Base-by-base conservation (phyloP, 2,329 filamentous ascomycete species). In the Capronia epimyces region DNA sequence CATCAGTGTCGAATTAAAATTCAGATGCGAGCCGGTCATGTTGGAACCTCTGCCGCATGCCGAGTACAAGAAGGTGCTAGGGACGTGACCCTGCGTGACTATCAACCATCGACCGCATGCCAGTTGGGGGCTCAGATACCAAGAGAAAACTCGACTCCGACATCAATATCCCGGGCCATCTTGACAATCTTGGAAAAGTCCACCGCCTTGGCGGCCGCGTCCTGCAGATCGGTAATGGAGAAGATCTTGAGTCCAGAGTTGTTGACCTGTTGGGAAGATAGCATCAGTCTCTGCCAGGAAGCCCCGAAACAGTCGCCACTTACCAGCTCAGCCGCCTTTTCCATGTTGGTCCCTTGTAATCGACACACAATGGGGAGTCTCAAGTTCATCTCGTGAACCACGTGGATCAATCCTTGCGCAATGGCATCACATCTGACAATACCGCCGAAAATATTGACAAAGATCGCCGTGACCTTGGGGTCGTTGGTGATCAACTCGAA, bases 381-480 rank as follows among this genome's bases (percentile, higher is more conserved):
- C 66, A 98, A 82, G 78, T 95, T 90, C 80, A 98, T 90, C 66
- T 83, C 83, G 77, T 95, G 81, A 57, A 93, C 93, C 51, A 95
- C 95, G 70, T 88, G 85, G 77, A 98, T 95, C 64, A 98, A 80
- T 67, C 93, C 93, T 73, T 90, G 86, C 62, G 93, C 93, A 69
- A 98, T 98, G 66, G 88, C 89, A 71, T 98, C 93, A 71, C 93
- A 98, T 66, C 93, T 84, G 63, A 98, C 93, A 64, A 98, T 98
- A 75, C 93, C 93, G 69, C 93, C 93, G 69, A 98, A 98, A 73
- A 98, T 98, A 82, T 98, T 98, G 78, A 98, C 93, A 65, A 98
- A 98, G 76, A 98, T 93, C 66, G 93, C 93, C 45, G 90, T 91
- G 61, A 98, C 93, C 81, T 97, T 97, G 68, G 89, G 83, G 73